Evolutionary conservation across 2,329 filamentous ascomycete species (phyloP).

Genomic region (Phialophora expanda): DNA sequence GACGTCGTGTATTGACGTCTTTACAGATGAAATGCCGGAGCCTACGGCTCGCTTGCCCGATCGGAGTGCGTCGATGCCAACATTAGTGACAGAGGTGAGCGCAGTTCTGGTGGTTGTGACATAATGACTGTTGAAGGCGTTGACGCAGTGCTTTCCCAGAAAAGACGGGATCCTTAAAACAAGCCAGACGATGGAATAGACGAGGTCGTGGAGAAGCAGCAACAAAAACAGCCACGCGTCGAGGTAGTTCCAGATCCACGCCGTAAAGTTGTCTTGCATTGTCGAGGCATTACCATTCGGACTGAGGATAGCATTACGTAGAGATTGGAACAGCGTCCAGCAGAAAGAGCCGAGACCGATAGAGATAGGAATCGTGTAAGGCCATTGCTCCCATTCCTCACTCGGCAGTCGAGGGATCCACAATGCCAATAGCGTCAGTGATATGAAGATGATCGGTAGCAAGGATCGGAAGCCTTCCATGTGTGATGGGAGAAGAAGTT

Average conservation of each 20-base stretch:
- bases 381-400: not conserved
- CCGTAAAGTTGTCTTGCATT: not conserved
- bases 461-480: not conserved
- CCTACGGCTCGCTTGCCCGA: not conserved
- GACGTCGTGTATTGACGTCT: not conserved
- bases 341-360: not conserved
- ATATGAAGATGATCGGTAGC: not conserved
- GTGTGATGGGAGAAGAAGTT: not conserved
- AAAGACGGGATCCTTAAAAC: not conserved
- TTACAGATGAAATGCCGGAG: not conserved
- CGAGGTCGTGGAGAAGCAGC: not conserved
- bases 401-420: not conserved
- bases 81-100: not conserved
- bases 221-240: not conserved
- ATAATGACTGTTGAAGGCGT: not conserved
- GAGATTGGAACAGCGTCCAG: not conserved
- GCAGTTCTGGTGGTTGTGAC: not conserved
- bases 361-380: not conserved
- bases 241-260: not conserved
- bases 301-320: not conserved
- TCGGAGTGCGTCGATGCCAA: not conserved
- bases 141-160: not conserved
- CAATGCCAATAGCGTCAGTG: not conserved
- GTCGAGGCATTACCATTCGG: not conserved
- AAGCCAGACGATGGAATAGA: not conserved